phyloP scores from a whole-genome alignment of 306 rosid species.

The Casuarina glauca region DNA sequence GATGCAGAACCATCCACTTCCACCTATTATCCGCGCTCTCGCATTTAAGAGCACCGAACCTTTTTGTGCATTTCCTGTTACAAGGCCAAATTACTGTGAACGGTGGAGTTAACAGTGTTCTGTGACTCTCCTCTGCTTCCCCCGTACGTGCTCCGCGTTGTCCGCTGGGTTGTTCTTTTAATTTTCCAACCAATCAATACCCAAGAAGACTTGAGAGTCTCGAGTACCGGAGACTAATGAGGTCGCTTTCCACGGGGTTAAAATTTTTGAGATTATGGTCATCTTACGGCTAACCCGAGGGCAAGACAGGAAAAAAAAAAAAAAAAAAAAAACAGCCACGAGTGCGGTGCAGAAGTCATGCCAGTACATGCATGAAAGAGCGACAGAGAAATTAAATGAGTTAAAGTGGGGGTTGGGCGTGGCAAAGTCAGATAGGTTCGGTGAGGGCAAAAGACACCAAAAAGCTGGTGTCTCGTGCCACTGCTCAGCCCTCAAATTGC shows the following conservation, averaged over 20 bases:
- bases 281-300: too few relatives aligned
- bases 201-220: too few relatives aligned
- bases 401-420: not conserved
- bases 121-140: too few relatives aligned
- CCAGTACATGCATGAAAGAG: not conserved
- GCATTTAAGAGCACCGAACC: not conserved
- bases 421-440: constrained; percentile 44
- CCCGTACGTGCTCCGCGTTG: too few relatives aligned
- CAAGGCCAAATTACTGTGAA: too few relatives aligned
- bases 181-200: too few relatives aligned
- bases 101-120: too few relatives aligned
- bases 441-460: constrained; percentile 39
- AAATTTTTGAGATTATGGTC: too few relatives aligned
- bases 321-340: not conserved
- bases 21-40: not conserved
- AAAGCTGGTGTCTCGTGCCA: not conserved
- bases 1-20: constrained; percentile 39
- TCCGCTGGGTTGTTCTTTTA: too few relatives aligned
- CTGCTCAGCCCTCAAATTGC: not conserved
- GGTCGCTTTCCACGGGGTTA: too few relatives aligned
- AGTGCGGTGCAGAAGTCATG: constrained; percentile 26
- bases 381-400: not conserved
- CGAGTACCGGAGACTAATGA: too few relatives aligned
- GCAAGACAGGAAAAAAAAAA: not conserved
- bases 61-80: not conserved